Base-by-base conservation (phyloP, 192 early-diverging fungal species). In the Podila epicladia region DNA sequence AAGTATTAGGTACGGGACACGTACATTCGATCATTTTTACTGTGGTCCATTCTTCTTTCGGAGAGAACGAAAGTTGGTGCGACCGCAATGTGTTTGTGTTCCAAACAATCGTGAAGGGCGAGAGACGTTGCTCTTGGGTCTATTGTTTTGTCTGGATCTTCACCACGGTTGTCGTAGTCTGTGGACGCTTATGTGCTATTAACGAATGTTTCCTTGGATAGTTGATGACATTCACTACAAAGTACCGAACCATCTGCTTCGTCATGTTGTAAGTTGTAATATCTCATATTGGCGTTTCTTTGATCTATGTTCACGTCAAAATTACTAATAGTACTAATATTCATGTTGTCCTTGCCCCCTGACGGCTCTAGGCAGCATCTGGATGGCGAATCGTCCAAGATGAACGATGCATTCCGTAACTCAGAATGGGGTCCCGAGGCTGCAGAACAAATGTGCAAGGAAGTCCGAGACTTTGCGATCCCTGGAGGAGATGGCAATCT, bases 371-470 rank as follows among this genome's bases (percentile, higher is more conserved):
- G 58, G 31, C 61, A 62, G 32, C 19, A 35, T 62, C 33, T 35
- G n/a, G 33, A 62, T 33, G 15, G 1, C 19, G 19, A n/a, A 5
- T 48, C 48, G 5, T 45, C 48, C 9, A 51, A 67, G 33, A 15
- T 20, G 26, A 45, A 28, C 11, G 58, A 59, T 4, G 12, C 22
- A 11, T 59, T 35, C 24, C 20, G 48, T 15, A 69, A 59, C 24
- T 31, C 67, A 13, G 67, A 69, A 11, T 69, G 68, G 67, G 67
- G 53, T 9, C n/a, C n/a, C n/a, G n/a, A n/a, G n/a, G n/a, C n/a
- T n/a, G n/a, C n/a, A n/a, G n/a, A n/a, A n/a, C n/a, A 59, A 0
- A 76, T 76, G 74, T 65, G 67, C 32, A 65, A 65, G 1, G 74
- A 76, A 3, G 68, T 76, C 0, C 67, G 58, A 2, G 55, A 66